phyloP scores from a whole-genome alignment of 2,329 filamentous ascomycete species.

The Colletotrichum musae region DNA sequence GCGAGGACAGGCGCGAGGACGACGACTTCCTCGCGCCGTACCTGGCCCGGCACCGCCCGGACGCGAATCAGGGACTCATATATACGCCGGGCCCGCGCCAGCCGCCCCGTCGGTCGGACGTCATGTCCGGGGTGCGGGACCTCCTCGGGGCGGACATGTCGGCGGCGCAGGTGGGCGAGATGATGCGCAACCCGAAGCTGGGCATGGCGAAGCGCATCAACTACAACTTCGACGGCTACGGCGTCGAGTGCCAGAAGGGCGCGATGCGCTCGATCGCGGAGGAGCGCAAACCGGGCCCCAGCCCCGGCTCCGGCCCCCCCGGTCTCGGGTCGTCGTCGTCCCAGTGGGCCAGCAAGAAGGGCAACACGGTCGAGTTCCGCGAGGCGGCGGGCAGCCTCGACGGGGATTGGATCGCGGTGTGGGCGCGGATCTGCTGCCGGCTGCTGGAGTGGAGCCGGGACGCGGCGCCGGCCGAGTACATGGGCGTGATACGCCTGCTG shows the following conservation, averaged over 20 bases:
- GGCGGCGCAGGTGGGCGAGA: constrained; percentile 27
- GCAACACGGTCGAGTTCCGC: constrained; percentile 54
- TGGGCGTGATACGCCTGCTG: constrained; percentile 46
- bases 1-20: constrained; percentile 8
- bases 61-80: no score
- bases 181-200: constrained; percentile 12
- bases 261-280: neutral
- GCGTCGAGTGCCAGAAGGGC: neutral
- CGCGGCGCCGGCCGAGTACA: constrained; percentile 48
- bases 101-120: constrained; percentile 23
- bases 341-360: neutral
- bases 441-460: constrained; percentile 48
- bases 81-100: neutral
- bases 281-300: neutral
- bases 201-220: constrained; percentile 27
- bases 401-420: constrained; percentile 51
- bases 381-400: constrained; percentile 53
- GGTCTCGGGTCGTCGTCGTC: no score
- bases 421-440: constrained; percentile 52
- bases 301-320: no score
- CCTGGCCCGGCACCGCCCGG: neutral
- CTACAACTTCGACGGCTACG: constrained; percentile 36
- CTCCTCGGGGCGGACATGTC: constrained; percentile 34
- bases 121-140: constrained; percentile 41
- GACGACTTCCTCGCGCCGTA: constrained; percentile 9